Conservation (phyloP, 257 asterid species). For the Handroanthus guayacan region DNA sequence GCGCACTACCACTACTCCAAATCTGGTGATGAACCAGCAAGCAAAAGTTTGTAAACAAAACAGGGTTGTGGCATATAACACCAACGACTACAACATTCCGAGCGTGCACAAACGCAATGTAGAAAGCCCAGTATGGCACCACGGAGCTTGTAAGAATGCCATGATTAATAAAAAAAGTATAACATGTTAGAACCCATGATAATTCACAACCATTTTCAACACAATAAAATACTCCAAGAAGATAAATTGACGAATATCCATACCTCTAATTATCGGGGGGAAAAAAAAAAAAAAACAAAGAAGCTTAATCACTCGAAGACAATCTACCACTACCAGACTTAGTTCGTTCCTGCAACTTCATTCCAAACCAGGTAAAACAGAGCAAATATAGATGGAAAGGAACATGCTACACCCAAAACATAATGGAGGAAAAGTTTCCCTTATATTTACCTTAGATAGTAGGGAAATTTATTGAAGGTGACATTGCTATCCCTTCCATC, state of each 20-base stretch:
- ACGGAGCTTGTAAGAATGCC: not conserved
- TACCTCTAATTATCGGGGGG: not conserved
- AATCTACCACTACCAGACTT: not conserved
- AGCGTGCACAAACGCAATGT: not conserved
- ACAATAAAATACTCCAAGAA: not conserved
- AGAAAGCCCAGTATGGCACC: not conserved
- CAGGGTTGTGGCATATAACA: not conserved
- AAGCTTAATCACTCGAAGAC: not conserved
- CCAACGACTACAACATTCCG: not conserved
- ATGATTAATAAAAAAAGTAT: not conserved
- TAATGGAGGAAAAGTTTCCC: not conserved
- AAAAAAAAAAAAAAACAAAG: not conserved
- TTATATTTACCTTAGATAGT: slow-evolving; percentile 67
- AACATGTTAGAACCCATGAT: not conserved
- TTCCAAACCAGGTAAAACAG: not conserved
- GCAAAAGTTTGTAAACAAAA: not conserved
- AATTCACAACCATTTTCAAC: not conserved
- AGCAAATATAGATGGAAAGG: not conserved
- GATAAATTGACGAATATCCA: not conserved
- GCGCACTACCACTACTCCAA: not conserved
- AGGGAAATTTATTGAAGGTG: slow-evolving; percentile 81
- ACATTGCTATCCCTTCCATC: slow-evolving; percentile 64
- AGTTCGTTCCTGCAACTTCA: not conserved
- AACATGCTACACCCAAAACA: not conserved
- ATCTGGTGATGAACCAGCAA: not conserved